Percentiles rank a stretch among this genome's conserved stretches.
Conservation (phyloP, 441 rosid genomes). For the Gossypium gossypioides region DNA sequence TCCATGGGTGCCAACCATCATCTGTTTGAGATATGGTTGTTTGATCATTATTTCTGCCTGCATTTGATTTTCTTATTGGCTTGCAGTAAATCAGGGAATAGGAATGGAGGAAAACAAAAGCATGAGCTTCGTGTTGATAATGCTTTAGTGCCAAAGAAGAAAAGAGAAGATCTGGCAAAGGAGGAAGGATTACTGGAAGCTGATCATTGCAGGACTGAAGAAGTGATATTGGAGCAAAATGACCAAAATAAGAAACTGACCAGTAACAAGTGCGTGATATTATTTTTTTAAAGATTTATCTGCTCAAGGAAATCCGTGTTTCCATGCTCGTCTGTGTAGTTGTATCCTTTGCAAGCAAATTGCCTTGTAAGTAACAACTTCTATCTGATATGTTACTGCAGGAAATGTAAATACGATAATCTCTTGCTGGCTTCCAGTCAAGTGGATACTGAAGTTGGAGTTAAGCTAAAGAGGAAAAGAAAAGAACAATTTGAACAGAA, state of each 20-base stretch:
- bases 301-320: not conserved
- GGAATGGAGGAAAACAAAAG: no score
- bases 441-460: conserved; percentile 14
- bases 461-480: conserved; percentile 31
- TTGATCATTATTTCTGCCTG: no score
- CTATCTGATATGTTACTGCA: not conserved
- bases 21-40: no score
- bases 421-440: conserved; percentile 2
- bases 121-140: no score
- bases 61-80: no score
- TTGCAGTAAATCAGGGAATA: no score
- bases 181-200: no score
- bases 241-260: conserved; percentile 11
- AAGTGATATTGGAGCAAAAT: conserved; percentile 9
- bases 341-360: no score
- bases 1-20: no score
- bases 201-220: no score
- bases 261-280: conserved; percentile 20
- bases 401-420: not conserved
- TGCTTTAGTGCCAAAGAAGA: conserved; percentile 11
- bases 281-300: not conserved
- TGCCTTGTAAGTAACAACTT: no score
- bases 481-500: conserved; percentile 10
- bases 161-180: conserved; percentile 7
- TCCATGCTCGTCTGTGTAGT: not conserved